These are phyloP conservation scores for Kwoniella sp. DNA, from an alignment of 768 basidiomycete genomes.

Conservation along the genomic window DNA sequence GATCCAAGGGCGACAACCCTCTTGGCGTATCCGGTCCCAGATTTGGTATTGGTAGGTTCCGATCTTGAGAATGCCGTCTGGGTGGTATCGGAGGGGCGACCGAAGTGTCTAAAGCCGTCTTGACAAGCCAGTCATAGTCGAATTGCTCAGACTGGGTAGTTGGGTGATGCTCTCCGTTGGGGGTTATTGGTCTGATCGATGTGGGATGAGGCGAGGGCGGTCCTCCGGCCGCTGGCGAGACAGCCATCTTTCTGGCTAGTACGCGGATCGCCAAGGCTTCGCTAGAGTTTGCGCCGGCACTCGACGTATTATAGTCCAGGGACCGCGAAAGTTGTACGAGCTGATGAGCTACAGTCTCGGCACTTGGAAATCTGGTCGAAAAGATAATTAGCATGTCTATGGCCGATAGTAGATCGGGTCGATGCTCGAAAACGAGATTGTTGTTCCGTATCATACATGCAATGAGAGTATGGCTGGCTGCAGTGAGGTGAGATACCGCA, in stretches of 20 bases:
- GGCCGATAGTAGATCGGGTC: conserved; percentile 12
- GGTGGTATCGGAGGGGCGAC: background rate
- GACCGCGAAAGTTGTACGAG: conserved; percentile 7
- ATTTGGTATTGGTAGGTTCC: background rate
- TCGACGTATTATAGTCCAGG: conserved; percentile 3
- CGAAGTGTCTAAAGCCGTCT: conserved; percentile 1
- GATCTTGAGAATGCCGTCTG: background rate
- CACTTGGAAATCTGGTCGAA: conserved; percentile 4
- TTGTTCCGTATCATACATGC: conserved; percentile 12
- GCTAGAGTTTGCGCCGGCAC: conserved; percentile 1
- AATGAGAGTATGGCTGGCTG: conserved; percentile 20
- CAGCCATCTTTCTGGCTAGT: conserved; percentile 15
- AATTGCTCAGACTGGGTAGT: conserved; percentile 8
- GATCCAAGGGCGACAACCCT: background rate
- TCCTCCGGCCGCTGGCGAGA: conserved; percentile 2
- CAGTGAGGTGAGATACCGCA: conserved; percentile 13
- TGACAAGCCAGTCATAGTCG: conserved; percentile 16
- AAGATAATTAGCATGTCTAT: conserved; percentile 18
- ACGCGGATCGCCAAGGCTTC: conserved; percentile 12
- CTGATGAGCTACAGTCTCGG: conserved; percentile 8
- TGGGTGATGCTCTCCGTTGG: background rate
- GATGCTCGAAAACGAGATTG: conserved; percentile 10
- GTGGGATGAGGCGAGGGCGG: background rate
- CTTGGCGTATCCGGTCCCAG: background rate
- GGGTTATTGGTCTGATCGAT: background rate